Conservation (phyloP, 306 rosid species). For the Glycine latifolia region DNA sequence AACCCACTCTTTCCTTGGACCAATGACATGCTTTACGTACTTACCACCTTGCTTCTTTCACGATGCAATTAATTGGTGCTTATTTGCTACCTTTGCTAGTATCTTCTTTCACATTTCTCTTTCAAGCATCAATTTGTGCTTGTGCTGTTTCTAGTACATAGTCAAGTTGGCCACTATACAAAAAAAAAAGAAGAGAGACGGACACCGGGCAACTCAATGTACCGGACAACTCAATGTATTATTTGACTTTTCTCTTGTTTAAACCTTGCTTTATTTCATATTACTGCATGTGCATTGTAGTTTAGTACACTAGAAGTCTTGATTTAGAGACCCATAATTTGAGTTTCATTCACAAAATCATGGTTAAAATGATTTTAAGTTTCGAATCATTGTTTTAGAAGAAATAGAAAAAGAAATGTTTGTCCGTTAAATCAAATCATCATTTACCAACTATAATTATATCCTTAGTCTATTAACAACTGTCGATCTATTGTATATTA, state of each 20-base stretch:
- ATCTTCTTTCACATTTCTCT: slow-evolving; percentile 36
- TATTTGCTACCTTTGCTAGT: slow-evolving; percentile 47
- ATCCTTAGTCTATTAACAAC: not conserved
- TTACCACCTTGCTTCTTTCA: slow-evolving; percentile 11
- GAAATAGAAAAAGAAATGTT: not conserved
- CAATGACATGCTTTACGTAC: slow-evolving; percentile 33
- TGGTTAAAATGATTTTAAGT: not conserved
- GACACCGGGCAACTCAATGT: too few relatives aligned
- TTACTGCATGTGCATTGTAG: not conserved
- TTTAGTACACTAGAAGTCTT: not conserved
- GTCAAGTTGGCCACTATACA: slow-evolving; percentile 38
- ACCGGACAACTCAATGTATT: not conserved
- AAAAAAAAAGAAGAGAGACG: not conserved
- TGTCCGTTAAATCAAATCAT: not conserved
- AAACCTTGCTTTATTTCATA: slow-evolving; percentile 3
- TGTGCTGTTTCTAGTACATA: slow-evolving; percentile 35
- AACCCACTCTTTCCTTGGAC: slow-evolving; percentile 46
- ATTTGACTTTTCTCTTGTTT: slow-evolving; percentile 39
- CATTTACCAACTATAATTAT: not conserved
- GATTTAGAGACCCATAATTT: not conserved
- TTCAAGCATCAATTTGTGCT: slow-evolving; percentile 47
- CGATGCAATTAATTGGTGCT: slow-evolving; percentile 40
- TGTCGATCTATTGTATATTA: too few relatives aligned
- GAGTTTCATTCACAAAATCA: not conserved
- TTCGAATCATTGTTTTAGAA: not conserved